Evolutionary conservation across 1,284 basidiomycete species (phyloP), one percentile per base, ranked within the genome.

Genomic region (Tausonia pullulans): DNA sequence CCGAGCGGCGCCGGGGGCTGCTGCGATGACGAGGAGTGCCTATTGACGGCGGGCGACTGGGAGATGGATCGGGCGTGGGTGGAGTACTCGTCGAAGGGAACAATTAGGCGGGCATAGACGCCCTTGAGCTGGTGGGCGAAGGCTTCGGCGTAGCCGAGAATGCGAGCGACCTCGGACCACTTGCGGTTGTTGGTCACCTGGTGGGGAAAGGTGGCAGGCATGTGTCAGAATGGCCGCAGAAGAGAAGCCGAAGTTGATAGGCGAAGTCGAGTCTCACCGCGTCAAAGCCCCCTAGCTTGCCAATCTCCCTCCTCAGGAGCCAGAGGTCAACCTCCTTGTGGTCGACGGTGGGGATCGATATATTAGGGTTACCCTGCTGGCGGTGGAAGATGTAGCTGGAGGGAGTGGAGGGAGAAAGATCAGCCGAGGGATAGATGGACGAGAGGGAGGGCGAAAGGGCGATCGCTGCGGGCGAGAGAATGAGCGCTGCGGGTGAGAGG

Each of bases 51-150:
- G 58, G 58, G 40, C 53, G 59, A 14, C 55, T 44, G 58, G 43
- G 58, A 80, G 70, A 11, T 75, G 75, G 82, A 85, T 69, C 85
- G 83, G 53, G 87, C 87, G 58, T 85, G 82, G 62, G 86, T 84
- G 65, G 86, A 86, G 75, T 92, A 98, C 71, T 88, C 84, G 73
- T 98, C 95, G 72, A 92, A 99, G 7, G 95, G 96, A 46, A 90
- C 81, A 69, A 99, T 89, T 73, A 98, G 88, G 64, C 87, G 85
- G 64, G 82, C 82, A 77, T 97, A 98, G 3, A 93, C 90, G 69
- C 85, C 86, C 77, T 90, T 92, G 75, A 97, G 83, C 72, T 92
- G 87, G 2, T 87, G 87, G 8, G 90, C 88, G 14, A 87, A 87
- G 53, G 88, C 84, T 49, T 86, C 86, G 62, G 83, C 81, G 76